These are phyloP conservation scores for Trichoderma orchidacearum DNA, from an alignment of 495 filamentous ascomycete species.

Conservation along the genomic window DNA sequence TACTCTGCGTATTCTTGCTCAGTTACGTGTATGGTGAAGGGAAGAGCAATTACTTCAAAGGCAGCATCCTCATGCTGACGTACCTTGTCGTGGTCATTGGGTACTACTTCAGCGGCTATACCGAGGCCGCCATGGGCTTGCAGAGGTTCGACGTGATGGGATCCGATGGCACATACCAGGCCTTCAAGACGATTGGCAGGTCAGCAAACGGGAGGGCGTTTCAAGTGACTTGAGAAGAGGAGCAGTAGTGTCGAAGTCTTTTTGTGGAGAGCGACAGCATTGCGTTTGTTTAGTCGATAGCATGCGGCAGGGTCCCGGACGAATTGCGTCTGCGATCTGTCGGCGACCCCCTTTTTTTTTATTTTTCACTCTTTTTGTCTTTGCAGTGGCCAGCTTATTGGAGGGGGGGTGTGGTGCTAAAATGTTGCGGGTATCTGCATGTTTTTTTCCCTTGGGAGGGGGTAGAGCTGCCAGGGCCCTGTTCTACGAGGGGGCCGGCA, in stretches of 20 bases:
- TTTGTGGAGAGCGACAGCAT: background rate
- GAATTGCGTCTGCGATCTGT: background rate
- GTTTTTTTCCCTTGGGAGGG: background rate
- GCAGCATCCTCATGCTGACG: constrained; percentile 83
- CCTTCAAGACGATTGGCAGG: constrained; percentile 39
- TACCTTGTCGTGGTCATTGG: constrained; percentile 88
- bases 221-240: background rate
- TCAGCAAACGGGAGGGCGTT: constrained; percentile 20
- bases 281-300: background rate
- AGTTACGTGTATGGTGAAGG: constrained; percentile 98
- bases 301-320: background rate
- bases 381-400: background rate
- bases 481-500: background rate
- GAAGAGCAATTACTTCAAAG: constrained; percentile 89
- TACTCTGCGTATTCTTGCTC: constrained; percentile 91
- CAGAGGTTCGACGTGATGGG: constrained; percentile 59
- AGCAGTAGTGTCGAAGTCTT: too few species aligned
- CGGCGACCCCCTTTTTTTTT: background rate
- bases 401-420: background rate
- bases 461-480: too few species aligned
- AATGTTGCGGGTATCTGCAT: background rate
- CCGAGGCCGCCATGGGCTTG: constrained; percentile 43
- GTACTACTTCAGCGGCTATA: constrained; percentile 77
- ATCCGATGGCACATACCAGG: constrained; percentile 35
- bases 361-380: background rate